Conservation (phyloP, 176 grass and related monocot species). For the Avena eriantha region DNA sequence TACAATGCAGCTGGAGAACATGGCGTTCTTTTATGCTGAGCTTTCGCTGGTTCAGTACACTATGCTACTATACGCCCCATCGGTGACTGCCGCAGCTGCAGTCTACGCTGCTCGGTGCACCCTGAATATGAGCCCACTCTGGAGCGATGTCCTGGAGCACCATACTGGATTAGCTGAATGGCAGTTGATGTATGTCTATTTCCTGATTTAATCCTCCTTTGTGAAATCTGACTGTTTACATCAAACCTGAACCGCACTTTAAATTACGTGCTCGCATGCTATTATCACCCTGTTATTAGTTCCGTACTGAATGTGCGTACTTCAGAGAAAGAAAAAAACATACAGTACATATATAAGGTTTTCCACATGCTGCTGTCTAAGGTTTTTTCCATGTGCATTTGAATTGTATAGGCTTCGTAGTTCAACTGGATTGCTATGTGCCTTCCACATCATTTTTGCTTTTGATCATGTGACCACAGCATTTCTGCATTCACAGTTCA, state of each 20-base stretch:
- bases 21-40: conserved; percentile 77
- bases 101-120: conserved; percentile 54
- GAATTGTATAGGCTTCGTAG: not conserved
- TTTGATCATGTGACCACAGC: too few species aligned
- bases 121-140: conserved; percentile 45
- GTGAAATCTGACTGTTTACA: not conserved
- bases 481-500: too few species aligned
- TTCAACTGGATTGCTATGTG: not conserved
- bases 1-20: conserved; percentile 66
- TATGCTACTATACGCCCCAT: conserved; percentile 58
- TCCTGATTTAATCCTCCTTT: not conserved
- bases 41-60: conserved; percentile 65
- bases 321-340: not conserved
- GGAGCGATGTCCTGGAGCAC: conserved; percentile 52
- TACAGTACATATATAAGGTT: not conserved
- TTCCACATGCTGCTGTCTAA: not conserved
- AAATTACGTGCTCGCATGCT: conserved; percentile 20
- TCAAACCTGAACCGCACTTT: not conserved
- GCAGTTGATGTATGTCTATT: conserved; percentile 53
- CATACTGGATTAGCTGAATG: conserved; percentile 52
- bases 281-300: not conserved
- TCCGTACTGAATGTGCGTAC: not conserved
- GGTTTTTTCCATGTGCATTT: not conserved
- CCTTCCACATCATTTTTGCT: too few species aligned
- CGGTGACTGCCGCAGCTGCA: conserved; percentile 50